Evolutionary conservation across 2,329 filamentous ascomycete species (phyloP), one percentile per base, ranked within the genome.

Genomic region (Calcarisporium arbuscula): DNA sequence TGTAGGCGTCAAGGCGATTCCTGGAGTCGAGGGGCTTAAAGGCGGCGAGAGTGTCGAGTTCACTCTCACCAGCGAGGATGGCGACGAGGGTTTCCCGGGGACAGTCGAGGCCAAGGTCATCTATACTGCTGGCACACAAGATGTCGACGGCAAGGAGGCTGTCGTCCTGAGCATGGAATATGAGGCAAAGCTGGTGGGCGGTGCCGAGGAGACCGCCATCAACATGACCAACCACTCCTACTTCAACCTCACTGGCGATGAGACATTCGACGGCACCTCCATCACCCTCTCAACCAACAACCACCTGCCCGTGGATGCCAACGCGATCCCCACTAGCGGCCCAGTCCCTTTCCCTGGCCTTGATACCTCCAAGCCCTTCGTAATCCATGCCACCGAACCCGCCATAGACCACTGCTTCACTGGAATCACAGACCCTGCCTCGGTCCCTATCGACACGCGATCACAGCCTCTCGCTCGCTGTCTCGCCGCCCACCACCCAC

Each of bases 211-310:
- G 70, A 96, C 90, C 0, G 80, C 80, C 27, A 76, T 96, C 57
- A 94, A 89, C 62, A 74, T 96, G 64, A 96, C 92, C 32, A 98
- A 96, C 65, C 90, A 98, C 67, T 94, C 86, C 25, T 83, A 83
- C 65, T 83, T 83, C 60, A 82, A 82, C 60, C 68, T 82, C 21
- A 64, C 67, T 4, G 69, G 69, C 47, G 61, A 58, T 22, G 56
- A 65, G 12, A 67, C 70, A 14, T 72, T 75, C 39, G 70, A 70
- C 34, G 73, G 69, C 44, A 78, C 74, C 8, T 52, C 59, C 50
- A 82, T 89, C 61, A 85, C 83, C 49, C 74, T 94, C 32, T 68
- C 67, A 28, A 74, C 70, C 19, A 65, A 69, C 50, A 58, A 64
- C 27, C 82, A 94, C 58, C 78, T 94, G 29, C 84, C 83, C 19